phyloP scores from a whole-genome alignment of 768 basidiomycete genomes.

The Boletus vinaceobasis region DNA sequence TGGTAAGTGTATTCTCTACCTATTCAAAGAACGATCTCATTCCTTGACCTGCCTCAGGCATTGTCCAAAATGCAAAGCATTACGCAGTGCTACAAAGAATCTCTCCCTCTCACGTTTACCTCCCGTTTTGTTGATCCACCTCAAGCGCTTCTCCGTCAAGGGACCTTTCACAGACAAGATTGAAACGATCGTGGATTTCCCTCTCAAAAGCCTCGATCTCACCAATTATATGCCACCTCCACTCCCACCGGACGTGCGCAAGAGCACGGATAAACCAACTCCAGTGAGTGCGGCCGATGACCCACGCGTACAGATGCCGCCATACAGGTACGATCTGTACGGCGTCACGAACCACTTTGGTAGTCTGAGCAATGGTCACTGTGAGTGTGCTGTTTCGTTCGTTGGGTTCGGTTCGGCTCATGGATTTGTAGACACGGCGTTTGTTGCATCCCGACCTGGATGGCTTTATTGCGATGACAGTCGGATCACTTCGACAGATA shows the following conservation, averaged over 20 bases:
- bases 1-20: constrained; percentile 54
- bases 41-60: constrained; percentile 54
- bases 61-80: constrained; percentile 89
- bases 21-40: not conserved
- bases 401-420: not conserved
- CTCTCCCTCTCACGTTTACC: constrained; percentile 90
- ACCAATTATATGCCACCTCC: constrained; percentile 86
- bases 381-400: constrained; percentile 46
- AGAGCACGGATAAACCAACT: constrained; percentile 41
- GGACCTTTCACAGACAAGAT: constrained; percentile 95
- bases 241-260: constrained; percentile 60
- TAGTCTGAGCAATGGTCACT: constrained; percentile 91
- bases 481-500: constrained; percentile 67
- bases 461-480: constrained; percentile 97
- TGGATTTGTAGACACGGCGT: constrained; percentile 75
- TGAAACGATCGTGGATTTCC: constrained; percentile 93
- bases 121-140: constrained; percentile 86
- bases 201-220: constrained; percentile 56
- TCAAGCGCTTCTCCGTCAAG: constrained; percentile 89
- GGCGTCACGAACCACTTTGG: constrained; percentile 97
- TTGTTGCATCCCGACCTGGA: constrained; percentile 77
- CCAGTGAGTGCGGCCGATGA: constrained; percentile 46
- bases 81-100: constrained; percentile 81
- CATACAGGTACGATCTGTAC: constrained; percentile 91
- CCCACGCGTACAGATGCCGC: constrained; percentile 78